Percentiles rank a stretch among this genome's conserved stretches.
Evolutionary conservation across 345 rosid species (phyloP).

Genomic region (Kernera saxatilis): DNA sequence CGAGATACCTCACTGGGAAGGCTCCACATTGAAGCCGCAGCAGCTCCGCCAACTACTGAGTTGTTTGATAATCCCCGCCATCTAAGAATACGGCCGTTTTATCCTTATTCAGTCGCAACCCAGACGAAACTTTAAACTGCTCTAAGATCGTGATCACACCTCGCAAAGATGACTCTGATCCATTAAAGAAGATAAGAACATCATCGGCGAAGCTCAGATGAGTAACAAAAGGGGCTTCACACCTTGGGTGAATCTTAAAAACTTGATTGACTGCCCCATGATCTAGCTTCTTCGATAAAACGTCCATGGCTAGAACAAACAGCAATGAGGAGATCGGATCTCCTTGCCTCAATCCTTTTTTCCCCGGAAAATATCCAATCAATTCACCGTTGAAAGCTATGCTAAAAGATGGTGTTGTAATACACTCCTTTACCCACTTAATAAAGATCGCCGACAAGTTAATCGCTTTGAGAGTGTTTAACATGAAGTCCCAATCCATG

Average conservation of each 20-base stretch:
- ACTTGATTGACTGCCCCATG: rapidly evolving
- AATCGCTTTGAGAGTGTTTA: neutral
- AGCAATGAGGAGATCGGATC: neutral
- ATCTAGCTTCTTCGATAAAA: neutral
- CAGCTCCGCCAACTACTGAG: too few relatives aligned
- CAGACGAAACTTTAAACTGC: rapidly evolving
- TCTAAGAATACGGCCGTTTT: neutral
- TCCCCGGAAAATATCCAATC: rapidly evolving
- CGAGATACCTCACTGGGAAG: neutral
- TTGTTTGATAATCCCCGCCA: neutral
- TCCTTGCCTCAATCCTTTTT: neutral
- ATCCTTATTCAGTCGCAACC: neutral
- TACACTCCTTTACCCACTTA: too few relatives aligned
- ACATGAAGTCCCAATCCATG: rapidly evolving
- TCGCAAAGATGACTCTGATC: rapidly evolving
- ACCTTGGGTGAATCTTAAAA: rapidly evolving
- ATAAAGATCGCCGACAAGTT: too few relatives aligned
- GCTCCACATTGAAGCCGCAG: neutral
- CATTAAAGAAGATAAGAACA: neutral
- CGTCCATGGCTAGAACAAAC: neutral
- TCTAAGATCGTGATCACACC: neutral
- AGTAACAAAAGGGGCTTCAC: neutral
- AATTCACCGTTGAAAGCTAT: neutral
- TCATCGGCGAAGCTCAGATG: neutral
- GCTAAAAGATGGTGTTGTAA: neutral